Evolutionary conservation across 345 rosid genomes (phyloP).

Genomic region (Murraya koenigii): DNA sequence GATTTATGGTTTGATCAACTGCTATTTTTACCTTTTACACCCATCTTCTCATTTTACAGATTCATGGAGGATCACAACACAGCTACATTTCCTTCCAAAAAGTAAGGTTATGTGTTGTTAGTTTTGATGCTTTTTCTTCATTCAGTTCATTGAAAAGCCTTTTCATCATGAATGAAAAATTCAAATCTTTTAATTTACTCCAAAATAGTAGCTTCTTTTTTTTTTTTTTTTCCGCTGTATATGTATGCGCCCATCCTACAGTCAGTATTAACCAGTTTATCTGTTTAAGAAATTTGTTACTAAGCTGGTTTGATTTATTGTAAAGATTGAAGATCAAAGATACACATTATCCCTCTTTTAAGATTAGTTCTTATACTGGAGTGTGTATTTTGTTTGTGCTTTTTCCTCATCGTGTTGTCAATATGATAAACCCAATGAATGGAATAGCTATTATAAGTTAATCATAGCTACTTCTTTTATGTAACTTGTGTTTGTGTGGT

Average conservation of each 20-base stretch:
- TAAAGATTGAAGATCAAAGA: background rate
- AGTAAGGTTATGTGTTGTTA: conserved; percentile 47
- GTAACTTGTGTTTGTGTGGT: conserved; percentile 6
- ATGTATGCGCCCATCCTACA: background rate
- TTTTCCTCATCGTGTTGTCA: background rate
- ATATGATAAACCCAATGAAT: background rate
- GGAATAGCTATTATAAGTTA: background rate
- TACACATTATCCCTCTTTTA: background rate
- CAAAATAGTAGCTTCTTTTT: background rate
- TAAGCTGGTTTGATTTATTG: background rate
- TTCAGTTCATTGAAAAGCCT: background rate
- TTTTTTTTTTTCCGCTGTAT: background rate
- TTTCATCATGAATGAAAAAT: background rate
- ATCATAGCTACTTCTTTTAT: background rate
- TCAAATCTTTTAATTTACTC: background rate
- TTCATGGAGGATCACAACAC: conserved; percentile 99
- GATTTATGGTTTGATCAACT: background rate
- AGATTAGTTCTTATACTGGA: background rate
- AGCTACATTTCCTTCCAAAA: conserved; percentile 93
- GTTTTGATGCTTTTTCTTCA: conserved; percentile 9
- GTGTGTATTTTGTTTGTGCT: background rate
- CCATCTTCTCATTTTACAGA: conserved; percentile 36
- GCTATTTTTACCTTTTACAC: background rate
- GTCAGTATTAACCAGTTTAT: background rate
- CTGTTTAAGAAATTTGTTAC: background rate